phyloP scores from a whole-genome alignment of 2,329 filamentous ascomycete genomes.

The Scortechinia acanthostroma region DNA sequence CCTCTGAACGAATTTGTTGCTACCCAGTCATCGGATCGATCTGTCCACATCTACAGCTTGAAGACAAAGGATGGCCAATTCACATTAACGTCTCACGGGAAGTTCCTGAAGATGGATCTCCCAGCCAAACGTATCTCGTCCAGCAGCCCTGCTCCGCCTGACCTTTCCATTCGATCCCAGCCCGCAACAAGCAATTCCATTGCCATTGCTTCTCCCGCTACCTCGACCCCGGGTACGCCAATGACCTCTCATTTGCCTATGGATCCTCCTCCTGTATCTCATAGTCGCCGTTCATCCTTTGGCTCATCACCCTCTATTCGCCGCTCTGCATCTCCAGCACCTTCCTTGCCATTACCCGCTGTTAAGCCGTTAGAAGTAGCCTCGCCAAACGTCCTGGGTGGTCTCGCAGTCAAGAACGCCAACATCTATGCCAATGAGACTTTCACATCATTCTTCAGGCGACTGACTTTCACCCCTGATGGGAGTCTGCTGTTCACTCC shows the following conservation, averaged over 20 bases:
- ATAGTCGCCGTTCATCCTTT: constrained; percentile 63
- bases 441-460: constrained; percentile 89
- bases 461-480: constrained; percentile 89
- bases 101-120: constrained; percentile 76
- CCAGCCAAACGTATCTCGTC: constrained; percentile 84
- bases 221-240: constrained; percentile 88
- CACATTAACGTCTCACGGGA: constrained; percentile 59
- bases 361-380: constrained; percentile 90
- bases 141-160: constrained; percentile 83
- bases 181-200: constrained; percentile 22
- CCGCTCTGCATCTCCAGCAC: constrained; percentile 86
- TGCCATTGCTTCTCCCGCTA: constrained; percentile 72
- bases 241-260: constrained; percentile 84
- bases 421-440: constrained; percentile 95
- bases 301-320: constrained; percentile 86
- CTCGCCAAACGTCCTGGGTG: constrained; percentile 54
- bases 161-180: constrained; percentile 63
- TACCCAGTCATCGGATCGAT: constrained; percentile 94
- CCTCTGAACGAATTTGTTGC: constrained; percentile 96
- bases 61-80: constrained; percentile 96
- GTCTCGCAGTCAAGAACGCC: constrained; percentile 65
- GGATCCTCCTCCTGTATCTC: constrained; percentile 85
- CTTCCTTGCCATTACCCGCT: constrained; percentile 86
- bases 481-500: constrained; percentile 90
- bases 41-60: constrained; percentile 92